Base-by-base conservation (phyloP, 2,329 filamentous ascomycete genomes). In the Tolypocladium ovalisporum region DNA sequence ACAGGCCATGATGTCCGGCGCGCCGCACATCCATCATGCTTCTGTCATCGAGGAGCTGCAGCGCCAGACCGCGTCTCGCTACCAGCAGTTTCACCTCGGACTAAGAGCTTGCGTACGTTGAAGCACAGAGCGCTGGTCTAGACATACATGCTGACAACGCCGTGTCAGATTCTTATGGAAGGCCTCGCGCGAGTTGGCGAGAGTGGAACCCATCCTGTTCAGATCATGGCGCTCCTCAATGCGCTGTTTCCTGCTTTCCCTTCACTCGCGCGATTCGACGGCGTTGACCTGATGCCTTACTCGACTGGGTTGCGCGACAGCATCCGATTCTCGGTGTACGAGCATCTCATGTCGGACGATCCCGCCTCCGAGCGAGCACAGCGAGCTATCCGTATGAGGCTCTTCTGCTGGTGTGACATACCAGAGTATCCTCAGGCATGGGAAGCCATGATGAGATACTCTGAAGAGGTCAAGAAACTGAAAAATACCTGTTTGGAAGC, bases 191-290 rank as follows among this genome's bases (percentile, higher is more conserved):
- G 57, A 22, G 57, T 58, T 24, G 36, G 47, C 24, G 40, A 59
- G 2, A 19, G 40, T 22, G 56, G 55, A 54, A 61, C 62, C 32
- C 57, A 63, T 17, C 44, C 54, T 3, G 56, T 62, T 7, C 59
- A 62, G 17, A 63, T 71, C 37, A 68, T 73, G 70, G 71, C 69
- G 27, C 62, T 64, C 8, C 60, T 73, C 29, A 74, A 74, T 54
- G 65, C 72, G 7, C 60, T 74, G 24, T 70, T 74, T 37, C 69
- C 72, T 1, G 57, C 70, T 1, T 56, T 61, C 12, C 55, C 63
- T 10, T 58, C 67, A 13, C 58, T 66, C 22, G 57, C 61, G 37
- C 54, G 62, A 19, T 55, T 58, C 2, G 60, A 67, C 3, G 65
- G 67, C 35, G 10, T 64, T 5, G 63, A 69, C 22, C 61, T 67